A percentile compares a stretch with the other conserved stretches of the same genome.
Conservation (phyloP, 805 yeast species). For the Cephaloascus fragrans region DNA sequence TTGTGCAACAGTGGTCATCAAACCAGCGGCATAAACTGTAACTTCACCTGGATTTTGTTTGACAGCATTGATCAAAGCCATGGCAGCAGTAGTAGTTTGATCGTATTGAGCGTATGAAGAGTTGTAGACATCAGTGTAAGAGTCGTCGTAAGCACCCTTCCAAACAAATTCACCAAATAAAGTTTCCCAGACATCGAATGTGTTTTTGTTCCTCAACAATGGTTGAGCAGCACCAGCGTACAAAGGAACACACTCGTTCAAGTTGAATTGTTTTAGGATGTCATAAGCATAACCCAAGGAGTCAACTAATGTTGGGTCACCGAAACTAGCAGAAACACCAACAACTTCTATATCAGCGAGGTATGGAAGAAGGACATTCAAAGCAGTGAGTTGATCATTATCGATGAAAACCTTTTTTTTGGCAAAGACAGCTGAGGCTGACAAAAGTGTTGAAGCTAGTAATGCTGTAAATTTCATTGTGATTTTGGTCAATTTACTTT, state of each 20-base stretch:
- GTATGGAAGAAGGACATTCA: constrained; percentile 25
- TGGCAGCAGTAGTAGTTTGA: constrained; percentile 21
- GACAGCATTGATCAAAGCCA: constrained; percentile 29
- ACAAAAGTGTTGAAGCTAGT: background rate
- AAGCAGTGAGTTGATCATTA: constrained; percentile 29
- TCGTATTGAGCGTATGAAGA: constrained; percentile 21
- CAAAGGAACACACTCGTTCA: constrained; percentile 24
- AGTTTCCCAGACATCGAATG: constrained; percentile 26
- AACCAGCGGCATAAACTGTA: constrained; percentile 26
- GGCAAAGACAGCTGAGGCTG: background rate
- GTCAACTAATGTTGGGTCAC: constrained; percentile 27
- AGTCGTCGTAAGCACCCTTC: constrained; percentile 28
- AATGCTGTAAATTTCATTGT: background rate
- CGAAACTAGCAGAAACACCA: constrained; percentile 28
- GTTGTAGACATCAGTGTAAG: constrained; percentile 18
- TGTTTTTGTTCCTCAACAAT: constrained; percentile 24
- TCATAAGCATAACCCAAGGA: constrained; percentile 22
- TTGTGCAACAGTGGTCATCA: constrained; percentile 35
- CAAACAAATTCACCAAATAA: constrained; percentile 28
- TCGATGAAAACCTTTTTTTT: constrained; percentile 4
- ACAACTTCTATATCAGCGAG: constrained; percentile 27
- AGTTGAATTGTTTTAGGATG: constrained; percentile 18
- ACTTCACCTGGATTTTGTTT: constrained; percentile 22
- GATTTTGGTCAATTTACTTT: too few species aligned
- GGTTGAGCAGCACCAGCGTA: constrained; percentile 28